Evolutionary conservation across 2,329 filamentous ascomycete genomes (phyloP), one percentile per base, ranked within the genome.

Genomic region (Pseudopithomyces chartarum): DNA sequence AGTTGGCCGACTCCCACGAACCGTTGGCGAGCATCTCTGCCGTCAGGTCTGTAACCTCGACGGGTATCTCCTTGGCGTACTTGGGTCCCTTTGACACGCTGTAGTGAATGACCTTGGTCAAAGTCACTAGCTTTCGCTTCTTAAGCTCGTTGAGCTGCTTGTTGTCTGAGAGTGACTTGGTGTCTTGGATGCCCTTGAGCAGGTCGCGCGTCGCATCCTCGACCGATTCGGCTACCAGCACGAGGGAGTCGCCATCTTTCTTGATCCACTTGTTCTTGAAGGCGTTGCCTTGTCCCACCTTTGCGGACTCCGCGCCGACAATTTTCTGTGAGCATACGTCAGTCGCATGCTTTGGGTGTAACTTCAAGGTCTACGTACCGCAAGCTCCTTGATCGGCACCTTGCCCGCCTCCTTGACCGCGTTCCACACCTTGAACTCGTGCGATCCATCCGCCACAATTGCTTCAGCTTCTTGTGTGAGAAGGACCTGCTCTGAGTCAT

Each of bases 11-110:
- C 82, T 97, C 94, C 95, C 95, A 99, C 17, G 91, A 86, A 42
- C 94, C 94, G 69, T 83, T 90, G 45, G 88, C 82, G 63, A 99
- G 82, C 90, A 99, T 97, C 56, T 99, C 95, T 51, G 88, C 89
- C 11, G 95, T 98, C 71, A 99, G 81, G 74, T 99, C 95, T 42
- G 95, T 97, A 78, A 96, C 92, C 80, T 98, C 93, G 78, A 96
- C 92, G 44, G 90, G 84, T 63, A 98, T 90, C 78, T 97, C 90
- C 47, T 90, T 85, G 42, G 92, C 91, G 74, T 92, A 99, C 76
- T 96, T 96, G 58, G 87, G 79, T 0, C 92, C 95, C 81, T 97
- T 97, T 58, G 81, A 81, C 58, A 96, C 87, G 65, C 85, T 90
- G 84, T 95, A 99, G 75, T 82, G 87, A 68, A 96, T 90, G 56